Base-by-base conservation (phyloP, 192 early-diverging fungal genomes). In the Backusella australiensis region DNA sequence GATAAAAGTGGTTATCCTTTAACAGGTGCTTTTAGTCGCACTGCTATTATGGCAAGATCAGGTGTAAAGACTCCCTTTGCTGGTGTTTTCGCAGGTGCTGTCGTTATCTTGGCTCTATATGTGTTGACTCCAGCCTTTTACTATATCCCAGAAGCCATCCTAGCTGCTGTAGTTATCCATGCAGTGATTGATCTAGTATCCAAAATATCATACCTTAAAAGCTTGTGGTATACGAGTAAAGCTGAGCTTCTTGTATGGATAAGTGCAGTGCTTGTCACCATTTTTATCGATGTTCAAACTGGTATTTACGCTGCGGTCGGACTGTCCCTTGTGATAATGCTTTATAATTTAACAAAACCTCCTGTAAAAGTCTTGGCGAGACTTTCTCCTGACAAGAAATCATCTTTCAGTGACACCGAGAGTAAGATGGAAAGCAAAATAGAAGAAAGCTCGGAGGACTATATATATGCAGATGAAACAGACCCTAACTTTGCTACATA, bases 11-110 rank as follows among this genome's bases (percentile, higher is more conserved):
- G 88, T 5, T 96, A 93, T 83, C 92, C 96, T 23, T 90, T 93
- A 6, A 97, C 97, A 34, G 97, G 96, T 34, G 96, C 95, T 6
- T 97, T 98, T 86, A 96, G 94, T 19, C 93, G 96, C 69, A 94
- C 94, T 0, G 94, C 95, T 17, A 91, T 97, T 77, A 93, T 95
- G 81, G 86, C 92, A 36, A 87, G 89, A 70, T 93, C 94, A 19
- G 96, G 96, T 7, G 93, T 90, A 11, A 88, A 89, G 71, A 92
- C 93, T 3, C 94, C 94, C 1, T 75, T 93, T 49, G 93, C 93
- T 17, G 90, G 91, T 49, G 81, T 94, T 67, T 86, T 95, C 75
- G 92, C 94, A 19, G 93, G 88, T 2, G 71, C 75, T 23, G 86
- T 93, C 6, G 93, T 97, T n/a, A 81, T 94, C 0, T 79, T 96